Conservation (phyloP, 768 basidiomycete species). For the Pilatotrama ljubarskyi region DNA sequence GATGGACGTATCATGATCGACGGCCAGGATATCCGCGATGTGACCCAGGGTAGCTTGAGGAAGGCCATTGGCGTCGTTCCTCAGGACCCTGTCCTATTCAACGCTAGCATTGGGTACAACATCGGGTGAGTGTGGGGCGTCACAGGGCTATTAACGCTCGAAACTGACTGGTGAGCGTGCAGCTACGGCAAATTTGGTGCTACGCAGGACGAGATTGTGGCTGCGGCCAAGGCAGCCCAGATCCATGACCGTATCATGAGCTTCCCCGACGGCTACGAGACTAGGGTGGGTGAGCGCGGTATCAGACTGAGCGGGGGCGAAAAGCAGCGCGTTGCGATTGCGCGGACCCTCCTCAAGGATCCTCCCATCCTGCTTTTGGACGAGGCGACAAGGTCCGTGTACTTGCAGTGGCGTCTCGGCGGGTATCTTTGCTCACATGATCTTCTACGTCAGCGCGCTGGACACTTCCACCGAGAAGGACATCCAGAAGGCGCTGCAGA, state of each 20-base stretch:
- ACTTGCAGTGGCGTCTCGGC: background rate
- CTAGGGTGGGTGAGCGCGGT: slow-evolving; percentile 88
- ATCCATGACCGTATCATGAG: slow-evolving; percentile 84
- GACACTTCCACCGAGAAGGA: slow-evolving; percentile 91
- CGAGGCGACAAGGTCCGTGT: slow-evolving; percentile 67
- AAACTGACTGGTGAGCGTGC: background rate
- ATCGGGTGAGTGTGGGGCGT: slow-evolving; percentile 51
- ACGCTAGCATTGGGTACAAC: slow-evolving; percentile 69
- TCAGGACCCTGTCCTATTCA: slow-evolving; percentile 78
- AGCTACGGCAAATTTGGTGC: slow-evolving; percentile 80
- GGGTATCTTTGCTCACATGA: slow-evolving; percentile 2
- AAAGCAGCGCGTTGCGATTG: slow-evolving; percentile 88
- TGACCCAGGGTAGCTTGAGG: slow-evolving; percentile 80
- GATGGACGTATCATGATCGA: slow-evolving; percentile 82
- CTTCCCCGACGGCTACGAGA: slow-evolving; percentile 87
- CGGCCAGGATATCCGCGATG: slow-evolving; percentile 82
- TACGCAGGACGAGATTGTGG: slow-evolving; percentile 70
- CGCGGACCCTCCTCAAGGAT: slow-evolving; percentile 82
- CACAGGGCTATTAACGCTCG: background rate
- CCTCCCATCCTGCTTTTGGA: slow-evolving; percentile 80
- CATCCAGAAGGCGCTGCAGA: slow-evolving; percentile 85
- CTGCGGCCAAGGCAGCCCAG: slow-evolving; percentile 78
- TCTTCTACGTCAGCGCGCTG: slow-evolving; percentile 53
- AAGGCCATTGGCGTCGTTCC: slow-evolving; percentile 89
- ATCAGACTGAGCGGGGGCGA: slow-evolving; percentile 85